phyloP scores from a whole-genome alignment of 371 early-diverging fungal genomes.

The Dichotomocladium elegans region DNA sequence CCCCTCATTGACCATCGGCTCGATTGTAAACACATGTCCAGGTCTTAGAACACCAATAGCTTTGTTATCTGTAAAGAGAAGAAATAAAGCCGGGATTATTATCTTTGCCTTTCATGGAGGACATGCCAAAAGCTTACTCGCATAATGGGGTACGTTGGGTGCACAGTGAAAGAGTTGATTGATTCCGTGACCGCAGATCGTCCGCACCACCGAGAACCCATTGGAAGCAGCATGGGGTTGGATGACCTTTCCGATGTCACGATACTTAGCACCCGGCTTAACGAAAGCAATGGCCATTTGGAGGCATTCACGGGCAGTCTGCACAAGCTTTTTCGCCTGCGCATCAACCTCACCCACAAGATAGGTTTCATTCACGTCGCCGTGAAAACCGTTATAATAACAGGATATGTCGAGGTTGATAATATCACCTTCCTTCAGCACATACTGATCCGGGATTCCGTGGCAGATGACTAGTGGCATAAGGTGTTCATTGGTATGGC shows the following conservation, averaged over 20 bases:
- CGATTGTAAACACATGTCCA: slow-evolving; percentile 96
- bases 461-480: slow-evolving; percentile 77
- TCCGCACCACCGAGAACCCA: slow-evolving; percentile 89
- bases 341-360: slow-evolving; percentile 86
- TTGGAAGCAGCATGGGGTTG: slow-evolving; percentile 80
- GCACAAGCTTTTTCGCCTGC: slow-evolving; percentile 67
- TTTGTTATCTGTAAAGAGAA: slow-evolving; percentile 68
- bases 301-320: slow-evolving; percentile 78
- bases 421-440: slow-evolving; percentile 89
- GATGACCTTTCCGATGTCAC: slow-evolving; percentile 91
- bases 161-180: slow-evolving; percentile 85
- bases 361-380: slow-evolving; percentile 89
- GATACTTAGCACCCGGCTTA: slow-evolving; percentile 89
- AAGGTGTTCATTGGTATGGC: no score
- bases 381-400: slow-evolving; percentile 88
- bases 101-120: neutral
- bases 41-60: slow-evolving; percentile 91
- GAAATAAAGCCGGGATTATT: no score
- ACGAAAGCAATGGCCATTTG: slow-evolving; percentile 83
- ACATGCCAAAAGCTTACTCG: slow-evolving; percentile 56
- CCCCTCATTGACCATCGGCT: slow-evolving; percentile 96
- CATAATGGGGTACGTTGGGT: slow-evolving; percentile 93
- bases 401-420: slow-evolving; percentile 88
- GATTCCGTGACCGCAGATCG: slow-evolving; percentile 95
- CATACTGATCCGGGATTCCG: slow-evolving; percentile 89